Evolutionary conservation across 2,329 filamentous ascomycete species (phyloP), one percentile per base, ranked within the genome.

Genomic region (Alternaria triticina): DNA sequence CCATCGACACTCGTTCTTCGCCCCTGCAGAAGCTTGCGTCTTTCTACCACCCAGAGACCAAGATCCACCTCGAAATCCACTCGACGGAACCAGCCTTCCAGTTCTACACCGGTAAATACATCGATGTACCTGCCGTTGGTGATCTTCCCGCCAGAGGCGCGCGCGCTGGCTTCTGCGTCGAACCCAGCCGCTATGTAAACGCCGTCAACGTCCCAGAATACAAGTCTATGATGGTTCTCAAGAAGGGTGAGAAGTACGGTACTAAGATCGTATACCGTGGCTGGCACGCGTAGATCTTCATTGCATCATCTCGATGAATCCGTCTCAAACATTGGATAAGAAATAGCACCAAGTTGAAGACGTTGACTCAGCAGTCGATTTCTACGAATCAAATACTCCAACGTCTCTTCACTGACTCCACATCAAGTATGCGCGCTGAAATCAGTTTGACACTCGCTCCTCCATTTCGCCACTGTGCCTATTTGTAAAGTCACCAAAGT

Each of bases 1-100:
- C 84, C 6, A 73, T 87, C 28, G 86, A 88, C 69, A 87, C 85
- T 1, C 83, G 86, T 43, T 75, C 75, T 3, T 79, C 82, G 60
- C 87, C 91, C 1, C 84, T 97, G 43, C 86, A 84, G 61, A 88
- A 87, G 62, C 87, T 95, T 49, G 88, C 92, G 49, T 83, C 87
- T 23, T 91, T 96, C 62, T 87, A 87, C 79, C 93, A 97, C 79
- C 88, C 93, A 6, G 84, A 84, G 54, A 91, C 89, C 27, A 88
- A 89, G 66, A 86, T 97, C 69, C 91, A 96, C 77, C 88, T 98
- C 54, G 92, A 97, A 80, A 91, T 97, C 6, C 84, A 89, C 74
- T 96, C 92, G 83, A 98, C 95, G 0, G 95, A 98, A 84, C 96
- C 96, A 0, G 92, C 93, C 0, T 98, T 97, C 85, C 95, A 98